Conservation (phyloP, 2,329 filamentous ascomycete species). For the Alternaria alternata region DNA sequence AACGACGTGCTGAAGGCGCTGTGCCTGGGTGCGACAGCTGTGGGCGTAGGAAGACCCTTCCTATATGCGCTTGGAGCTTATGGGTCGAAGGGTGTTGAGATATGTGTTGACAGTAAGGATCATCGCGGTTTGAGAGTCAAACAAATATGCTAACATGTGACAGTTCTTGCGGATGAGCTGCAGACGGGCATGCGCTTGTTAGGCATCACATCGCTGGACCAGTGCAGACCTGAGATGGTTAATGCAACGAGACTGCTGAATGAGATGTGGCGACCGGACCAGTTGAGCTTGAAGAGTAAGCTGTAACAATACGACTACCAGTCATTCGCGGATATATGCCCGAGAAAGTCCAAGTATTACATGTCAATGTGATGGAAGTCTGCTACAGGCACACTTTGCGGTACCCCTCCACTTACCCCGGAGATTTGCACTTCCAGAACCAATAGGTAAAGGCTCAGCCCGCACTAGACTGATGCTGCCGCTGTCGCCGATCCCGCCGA, state of each 20-base stretch:
- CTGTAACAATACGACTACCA: constrained; percentile 22
- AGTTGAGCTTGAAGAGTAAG: constrained; percentile 30
- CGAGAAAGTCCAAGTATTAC: neutral
- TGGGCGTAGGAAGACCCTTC: constrained; percentile 50
- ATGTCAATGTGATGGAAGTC: neutral
- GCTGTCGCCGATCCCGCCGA: neutral
- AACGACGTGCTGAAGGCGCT: constrained; percentile 52
- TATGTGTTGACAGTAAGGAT: constrained; percentile 48
- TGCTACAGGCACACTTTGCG: neutral
- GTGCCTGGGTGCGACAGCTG: constrained; percentile 51
- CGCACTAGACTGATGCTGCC: neutral
- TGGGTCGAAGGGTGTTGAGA: constrained; percentile 47
- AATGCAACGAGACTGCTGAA: constrained; percentile 55
- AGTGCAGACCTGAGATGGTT: constrained; percentile 68
- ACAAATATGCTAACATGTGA: constrained; percentile 12
- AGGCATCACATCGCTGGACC: constrained; percentile 67
- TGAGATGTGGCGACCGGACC: constrained; percentile 47
- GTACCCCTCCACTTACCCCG: neutral
- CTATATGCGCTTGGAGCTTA: constrained; percentile 51
- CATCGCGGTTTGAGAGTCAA: neutral
- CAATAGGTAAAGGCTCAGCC: neutral
- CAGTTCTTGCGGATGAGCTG: constrained; percentile 64
- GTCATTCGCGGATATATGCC: neutral
- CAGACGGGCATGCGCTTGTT: constrained; percentile 72
- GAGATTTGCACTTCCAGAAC: neutral